These are phyloP conservation scores for Durio zibethinus DNA, from an alignment of 345 rosid species.

Conservation along the genomic window DNA sequence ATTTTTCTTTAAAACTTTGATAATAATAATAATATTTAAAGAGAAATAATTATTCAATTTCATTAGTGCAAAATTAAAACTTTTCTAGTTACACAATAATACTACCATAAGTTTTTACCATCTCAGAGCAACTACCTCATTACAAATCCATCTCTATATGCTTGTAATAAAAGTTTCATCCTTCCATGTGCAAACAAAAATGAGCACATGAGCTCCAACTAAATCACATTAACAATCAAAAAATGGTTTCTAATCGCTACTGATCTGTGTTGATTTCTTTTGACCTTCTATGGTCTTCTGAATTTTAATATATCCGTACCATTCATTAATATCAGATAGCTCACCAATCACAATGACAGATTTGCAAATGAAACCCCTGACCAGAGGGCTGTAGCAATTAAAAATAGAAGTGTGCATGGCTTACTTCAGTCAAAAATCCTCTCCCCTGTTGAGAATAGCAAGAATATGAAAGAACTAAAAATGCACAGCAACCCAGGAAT, in stretches of 20 bases:
- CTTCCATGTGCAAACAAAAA: not conserved
- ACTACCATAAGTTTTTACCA: not conserved
- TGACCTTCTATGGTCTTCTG: conserved; percentile 4
- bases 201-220: not conserved
- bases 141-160: not conserved
- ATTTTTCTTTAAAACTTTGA: not conserved
- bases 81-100: not conserved
- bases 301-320: conserved; percentile 10
- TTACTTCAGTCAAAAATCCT: conserved; percentile 78
- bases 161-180: not conserved
- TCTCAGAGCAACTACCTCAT: not conserved
- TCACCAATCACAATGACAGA: not conserved
- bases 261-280: conserved; percentile 3
- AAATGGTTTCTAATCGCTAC: not conserved
- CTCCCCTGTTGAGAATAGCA: conserved; percentile 86
- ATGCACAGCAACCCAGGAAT: conserved; percentile 87
- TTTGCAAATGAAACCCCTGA: not conserved
- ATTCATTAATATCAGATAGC: not conserved
- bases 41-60: not conserved
- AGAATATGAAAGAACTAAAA: conserved; percentile 68
- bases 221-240: conserved; percentile 8
- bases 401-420: not conserved
- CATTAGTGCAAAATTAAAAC: not conserved
- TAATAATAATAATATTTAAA: not conserved
- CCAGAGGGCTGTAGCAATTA: not conserved